These are phyloP conservation scores for Quercus suber DNA, from an alignment of 306 rosid species.

Conservation along the genomic window DNA sequence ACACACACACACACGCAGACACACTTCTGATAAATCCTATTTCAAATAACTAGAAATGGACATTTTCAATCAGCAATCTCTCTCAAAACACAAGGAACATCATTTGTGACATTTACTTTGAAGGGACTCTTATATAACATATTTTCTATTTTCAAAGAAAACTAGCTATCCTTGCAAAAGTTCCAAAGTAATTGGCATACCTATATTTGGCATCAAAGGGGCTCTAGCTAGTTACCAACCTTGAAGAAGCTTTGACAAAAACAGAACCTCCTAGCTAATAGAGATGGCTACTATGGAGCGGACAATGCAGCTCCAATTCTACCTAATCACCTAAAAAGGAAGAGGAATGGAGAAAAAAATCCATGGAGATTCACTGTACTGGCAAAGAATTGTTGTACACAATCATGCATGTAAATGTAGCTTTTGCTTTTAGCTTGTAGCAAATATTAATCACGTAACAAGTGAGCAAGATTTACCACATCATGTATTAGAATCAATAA, in stretches of 20 bases:
- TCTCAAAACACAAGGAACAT: too few relatives aligned
- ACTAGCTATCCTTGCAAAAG: too few relatives aligned
- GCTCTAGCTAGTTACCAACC: background rate
- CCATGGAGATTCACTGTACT: background rate
- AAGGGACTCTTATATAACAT: too few relatives aligned
- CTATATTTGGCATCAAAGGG: too few relatives aligned
- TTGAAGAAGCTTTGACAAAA: background rate
- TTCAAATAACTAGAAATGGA: too few relatives aligned
- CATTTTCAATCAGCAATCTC: too few relatives aligned
- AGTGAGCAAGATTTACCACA: background rate
- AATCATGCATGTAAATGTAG: background rate
- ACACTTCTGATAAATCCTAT: too few relatives aligned
- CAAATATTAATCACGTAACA: background rate
- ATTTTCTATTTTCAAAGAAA: too few relatives aligned
- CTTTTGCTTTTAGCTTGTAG: background rate
- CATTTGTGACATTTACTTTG: too few relatives aligned
- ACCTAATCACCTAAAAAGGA: background rate
- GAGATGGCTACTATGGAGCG: background rate
- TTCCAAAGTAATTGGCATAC: too few relatives aligned
- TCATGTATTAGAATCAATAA: background rate
- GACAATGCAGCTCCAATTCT: background rate
- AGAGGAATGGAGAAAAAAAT: background rate
- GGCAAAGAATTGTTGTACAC: background rate
- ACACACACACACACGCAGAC: too few relatives aligned
- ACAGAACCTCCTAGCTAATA: background rate